Conservation (phyloP, 176 grass and related monocot species). For the Oryza coarctata region DNA sequence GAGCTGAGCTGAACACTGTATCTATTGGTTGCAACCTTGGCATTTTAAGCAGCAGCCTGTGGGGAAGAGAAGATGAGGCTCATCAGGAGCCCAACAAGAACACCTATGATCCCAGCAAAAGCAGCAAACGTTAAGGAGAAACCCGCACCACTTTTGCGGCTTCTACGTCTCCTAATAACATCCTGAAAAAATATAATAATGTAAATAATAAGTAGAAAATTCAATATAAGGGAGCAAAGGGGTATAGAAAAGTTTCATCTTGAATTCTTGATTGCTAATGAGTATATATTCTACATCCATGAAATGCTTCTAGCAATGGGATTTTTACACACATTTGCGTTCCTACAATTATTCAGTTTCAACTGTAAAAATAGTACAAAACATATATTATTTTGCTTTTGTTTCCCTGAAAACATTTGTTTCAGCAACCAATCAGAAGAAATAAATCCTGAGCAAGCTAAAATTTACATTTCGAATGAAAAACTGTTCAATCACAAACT, state of each 20-base stretch:
- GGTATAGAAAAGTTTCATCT: not conserved
- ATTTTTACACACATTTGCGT: not conserved
- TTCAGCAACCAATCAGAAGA: not conserved
- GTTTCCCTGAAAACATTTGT: not conserved
- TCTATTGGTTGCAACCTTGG: constrained; percentile 12
- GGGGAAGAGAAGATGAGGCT: constrained; percentile 70
- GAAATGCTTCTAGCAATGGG: constrained; percentile 7
- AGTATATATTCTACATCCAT: not conserved
- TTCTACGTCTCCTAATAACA: constrained; percentile 66
- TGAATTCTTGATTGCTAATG: not conserved
- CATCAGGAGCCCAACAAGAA: constrained; percentile 76
- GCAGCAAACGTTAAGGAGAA: constrained; percentile 80
- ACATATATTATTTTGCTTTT: not conserved
- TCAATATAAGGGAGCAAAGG: constrained; percentile 3
- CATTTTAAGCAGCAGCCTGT: constrained; percentile 40
- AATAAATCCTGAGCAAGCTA: not conserved
- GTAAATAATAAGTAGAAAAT: constrained; percentile 18
- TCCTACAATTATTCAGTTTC: not conserved
- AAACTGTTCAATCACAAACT: not conserved
- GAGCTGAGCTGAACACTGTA: not conserved
- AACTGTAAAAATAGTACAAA: constrained; percentile 3
- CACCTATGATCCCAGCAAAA: constrained; percentile 76
- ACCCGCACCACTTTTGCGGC: constrained; percentile 55
- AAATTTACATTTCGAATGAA: constrained; percentile 17
- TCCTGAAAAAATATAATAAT: constrained; percentile 56